phyloP scores from a whole-genome alignment of 768 basidiomycete genomes.

The Candolleomyces eurysporus region DNA sequence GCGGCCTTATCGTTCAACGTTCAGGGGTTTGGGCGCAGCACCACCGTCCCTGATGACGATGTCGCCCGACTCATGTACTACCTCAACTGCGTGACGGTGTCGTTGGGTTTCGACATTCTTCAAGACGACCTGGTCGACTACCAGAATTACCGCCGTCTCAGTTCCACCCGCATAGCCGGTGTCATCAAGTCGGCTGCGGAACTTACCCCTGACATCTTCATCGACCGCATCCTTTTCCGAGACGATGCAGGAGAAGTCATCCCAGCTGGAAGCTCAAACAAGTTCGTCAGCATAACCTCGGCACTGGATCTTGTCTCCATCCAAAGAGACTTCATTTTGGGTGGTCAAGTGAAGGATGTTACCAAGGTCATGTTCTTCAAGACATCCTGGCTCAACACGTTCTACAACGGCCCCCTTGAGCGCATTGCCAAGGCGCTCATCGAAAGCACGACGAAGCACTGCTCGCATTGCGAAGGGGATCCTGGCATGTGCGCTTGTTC shows the following conservation, averaged over 20 bases:
- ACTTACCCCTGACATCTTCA: constrained; percentile 16
- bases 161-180: constrained; percentile 10
- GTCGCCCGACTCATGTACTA: constrained; percentile 20
- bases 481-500: constrained; percentile 13
- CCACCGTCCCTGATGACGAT: constrained; percentile 16
- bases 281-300: constrained; percentile 15
- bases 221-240: constrained; percentile 16
- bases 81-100: constrained; percentile 18
- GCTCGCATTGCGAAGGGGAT: constrained; percentile 16
- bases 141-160: constrained; percentile 11
- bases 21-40: constrained; percentile 8
- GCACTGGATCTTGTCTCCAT: constrained; percentile 14
- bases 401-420: constrained; percentile 13
- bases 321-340: constrained; percentile 15
- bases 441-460: constrained; percentile 10
- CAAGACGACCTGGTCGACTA: constrained; percentile 17
- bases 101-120: constrained; percentile 17
- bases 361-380: constrained; percentile 20
- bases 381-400: constrained; percentile 14
- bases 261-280: constrained; percentile 4
- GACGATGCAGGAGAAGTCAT: constrained; percentile 15
- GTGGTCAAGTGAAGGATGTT: constrained; percentile 17
- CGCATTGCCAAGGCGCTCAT: constrained; percentile 14
- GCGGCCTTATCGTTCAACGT: constrained; percentile 11
- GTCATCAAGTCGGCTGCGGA: constrained; percentile 16